Evolutionary conservation across 257 asterid species (phyloP).

Genomic region (Jasminum sambac): DNA sequence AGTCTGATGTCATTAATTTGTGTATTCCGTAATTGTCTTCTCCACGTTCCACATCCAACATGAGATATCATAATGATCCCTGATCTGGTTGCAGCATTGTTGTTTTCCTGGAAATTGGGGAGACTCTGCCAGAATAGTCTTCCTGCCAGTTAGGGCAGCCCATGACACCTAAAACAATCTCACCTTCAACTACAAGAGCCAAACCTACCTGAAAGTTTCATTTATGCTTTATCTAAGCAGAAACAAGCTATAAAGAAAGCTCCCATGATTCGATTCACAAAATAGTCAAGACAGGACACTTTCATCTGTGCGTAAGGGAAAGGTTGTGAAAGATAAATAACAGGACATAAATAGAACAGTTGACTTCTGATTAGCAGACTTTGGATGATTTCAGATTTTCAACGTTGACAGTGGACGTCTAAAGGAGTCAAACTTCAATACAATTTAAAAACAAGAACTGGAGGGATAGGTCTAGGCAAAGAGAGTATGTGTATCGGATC

Average conservation of each 20-base stretch:
- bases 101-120: constrained; percentile 32
- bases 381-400: neutral
- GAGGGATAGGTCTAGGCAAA: neutral
- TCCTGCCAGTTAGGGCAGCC: constrained; percentile 93
- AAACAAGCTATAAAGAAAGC: constrained; percentile 8
- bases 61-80: constrained; percentile 86
- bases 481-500: neutral
- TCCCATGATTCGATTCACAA: neutral
- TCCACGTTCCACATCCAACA: constrained; percentile 93
- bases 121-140: constrained; percentile 30
- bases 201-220: constrained; percentile 77
- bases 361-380: neutral
- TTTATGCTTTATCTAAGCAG: constrained; percentile 4
- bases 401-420: neutral
- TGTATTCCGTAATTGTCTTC: constrained; percentile 42
- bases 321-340: neutral
- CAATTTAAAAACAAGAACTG: neutral
- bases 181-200: constrained; percentile 88
- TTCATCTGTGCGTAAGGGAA: neutral
- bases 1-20: constrained; percentile 22
- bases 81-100: constrained; percentile 33
- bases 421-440: neutral
- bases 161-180: constrained; percentile 92
- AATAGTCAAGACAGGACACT: constrained; percentile 1
- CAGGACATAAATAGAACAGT: neutral